These are phyloP conservation scores for Melanogaster broomeanus DNA, from an alignment of 768 basidiomycete species.

Conservation along the genomic window DNA sequence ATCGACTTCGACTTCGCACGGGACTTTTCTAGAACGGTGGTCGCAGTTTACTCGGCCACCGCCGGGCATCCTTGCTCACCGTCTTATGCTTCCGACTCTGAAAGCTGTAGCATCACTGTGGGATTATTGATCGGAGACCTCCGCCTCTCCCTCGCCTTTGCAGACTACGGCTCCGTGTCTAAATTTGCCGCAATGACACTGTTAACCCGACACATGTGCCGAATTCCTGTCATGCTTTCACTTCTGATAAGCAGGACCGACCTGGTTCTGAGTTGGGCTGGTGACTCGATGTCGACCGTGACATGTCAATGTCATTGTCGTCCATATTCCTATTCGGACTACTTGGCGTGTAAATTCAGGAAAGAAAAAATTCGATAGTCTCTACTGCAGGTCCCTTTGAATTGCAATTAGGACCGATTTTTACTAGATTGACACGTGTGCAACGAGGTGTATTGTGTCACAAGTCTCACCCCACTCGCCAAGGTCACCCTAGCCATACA, in stretches of 20 bases:
- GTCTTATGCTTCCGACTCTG: neutral
- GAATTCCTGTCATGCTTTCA: neutral
- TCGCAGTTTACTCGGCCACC: constrained; percentile 12
- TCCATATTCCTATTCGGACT: too few relatives aligned
- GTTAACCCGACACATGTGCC: neutral
- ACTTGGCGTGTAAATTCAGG: too few relatives aligned
- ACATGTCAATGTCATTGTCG: too few relatives aligned
- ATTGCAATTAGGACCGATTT: too few relatives aligned
- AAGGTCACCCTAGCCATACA: neutral
- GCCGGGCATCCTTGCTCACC: constrained; percentile 1
- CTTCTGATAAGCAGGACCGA: neutral
- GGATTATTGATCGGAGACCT: neutral
- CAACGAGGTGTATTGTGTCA: too few relatives aligned
- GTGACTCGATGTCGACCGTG: neutral
- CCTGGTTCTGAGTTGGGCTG: neutral
- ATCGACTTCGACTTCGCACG: constrained; percentile 7
- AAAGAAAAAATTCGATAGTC: too few relatives aligned
- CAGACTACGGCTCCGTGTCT: neutral
- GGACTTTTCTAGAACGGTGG: constrained; percentile 1
- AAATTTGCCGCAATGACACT: neutral
- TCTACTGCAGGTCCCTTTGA: too few relatives aligned
- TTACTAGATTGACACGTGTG: too few relatives aligned
- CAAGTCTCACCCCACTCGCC: neutral
- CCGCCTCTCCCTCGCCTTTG: neutral
- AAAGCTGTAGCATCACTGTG: too few relatives aligned